Evolutionary conservation across 2,329 filamentous ascomycete genomes (phyloP), one percentile per base, ranked within the genome.

Genomic region (Colletotrichum noveboracense): DNA sequence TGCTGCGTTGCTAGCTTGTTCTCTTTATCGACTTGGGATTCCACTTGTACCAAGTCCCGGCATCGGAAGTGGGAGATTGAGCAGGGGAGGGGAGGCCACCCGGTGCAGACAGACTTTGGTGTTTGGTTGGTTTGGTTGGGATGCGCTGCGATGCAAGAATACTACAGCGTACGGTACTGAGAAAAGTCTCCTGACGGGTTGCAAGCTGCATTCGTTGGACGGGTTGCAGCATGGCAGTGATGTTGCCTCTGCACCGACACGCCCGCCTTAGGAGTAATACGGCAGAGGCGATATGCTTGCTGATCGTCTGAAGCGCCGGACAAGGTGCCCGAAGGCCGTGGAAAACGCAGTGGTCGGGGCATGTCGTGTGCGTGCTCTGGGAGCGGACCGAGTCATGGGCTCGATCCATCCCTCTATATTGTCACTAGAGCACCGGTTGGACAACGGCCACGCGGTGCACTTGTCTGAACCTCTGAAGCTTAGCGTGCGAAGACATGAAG

Each of bases 361-460:
- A 58, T 68, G 61, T 58, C 9, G 21, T 72, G 28, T 60, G 58
- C 43, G 34, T 60, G 58, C 56, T 69, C 16, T 32, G 6, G 60
- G 58, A 32, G 43, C 64, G 43, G 43, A 64, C 73, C 62, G 73
- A 75, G 69, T 75, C 73, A 73, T 64, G 56, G 70, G 58, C 69
- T 55, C 68, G 62, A 26, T 56, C 16, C 62, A 34, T 72, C 38
- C 36, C 66, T 65, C 56, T 43, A 72, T 64, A 34, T 28, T 28
- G 55, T 58, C 69, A 58, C 55, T 21, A 62, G 28, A 56, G 38
- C 72, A 28, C 24, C 61, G 60, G 34, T 38, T 52, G 28, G 60
- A 43, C 36, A 28, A 71, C 36, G 60, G 34, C 34, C 30, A 56
- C 28, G 34, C 48, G 21, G 34, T 36, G 60, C 21, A 52, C 13